Evolutionary conservation across 1,284 basidiomycete genomes (phyloP).

Genomic region (Golubevia sp.): DNA sequence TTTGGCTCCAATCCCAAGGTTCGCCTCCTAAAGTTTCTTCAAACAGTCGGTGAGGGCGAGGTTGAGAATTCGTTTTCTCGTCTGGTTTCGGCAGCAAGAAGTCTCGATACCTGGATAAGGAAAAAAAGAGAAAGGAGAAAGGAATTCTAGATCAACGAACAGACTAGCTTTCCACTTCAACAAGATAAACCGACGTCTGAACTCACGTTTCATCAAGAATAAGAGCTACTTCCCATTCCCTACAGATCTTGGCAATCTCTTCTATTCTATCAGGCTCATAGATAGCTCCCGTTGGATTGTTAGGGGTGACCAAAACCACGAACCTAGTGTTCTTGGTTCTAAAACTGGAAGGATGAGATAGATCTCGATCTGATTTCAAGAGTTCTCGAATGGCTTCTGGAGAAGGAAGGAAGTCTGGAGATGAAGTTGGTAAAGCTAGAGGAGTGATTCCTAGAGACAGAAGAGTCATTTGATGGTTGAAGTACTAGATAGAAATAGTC

Average conservation of each 20-base stretch:
- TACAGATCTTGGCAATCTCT: slow-evolving; percentile 72
- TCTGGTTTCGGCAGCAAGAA: slow-evolving; percentile 67
- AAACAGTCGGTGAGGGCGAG: slow-evolving; percentile 70
- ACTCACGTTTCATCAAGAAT: slow-evolving; percentile 66
- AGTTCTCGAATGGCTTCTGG: slow-evolving; percentile 64
- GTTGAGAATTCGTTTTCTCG: slow-evolving; percentile 9
- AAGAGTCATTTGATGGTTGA: slow-evolving; percentile 69
- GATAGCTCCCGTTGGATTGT: slow-evolving; percentile 75
- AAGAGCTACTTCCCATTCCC: slow-evolving; percentile 70
- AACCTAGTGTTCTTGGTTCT: slow-evolving; percentile 75
- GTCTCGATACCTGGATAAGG: slow-evolving; percentile 86
- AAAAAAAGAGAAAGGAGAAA: slow-evolving; percentile 62
- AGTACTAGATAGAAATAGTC: slow-evolving; percentile 71
- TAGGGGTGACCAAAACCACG: slow-evolving; percentile 65
- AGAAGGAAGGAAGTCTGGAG: slow-evolving; percentile 71
- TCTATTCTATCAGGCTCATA: slow-evolving; percentile 71
- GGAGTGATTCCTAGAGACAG: slow-evolving; percentile 62
- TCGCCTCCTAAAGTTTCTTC: slow-evolving; percentile 22
- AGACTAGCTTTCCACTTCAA: neutral
- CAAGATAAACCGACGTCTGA: neutral
- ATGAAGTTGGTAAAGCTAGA: slow-evolving; percentile 69
- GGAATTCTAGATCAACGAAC: neutral
- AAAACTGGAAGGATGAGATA: neutral
- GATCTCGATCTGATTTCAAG: slow-evolving; percentile 65
- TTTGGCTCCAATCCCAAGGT: slow-evolving; percentile 66